phyloP scores from a whole-genome alignment of 1,284 basidiomycete species.

The Cerrena zonata region DNA sequence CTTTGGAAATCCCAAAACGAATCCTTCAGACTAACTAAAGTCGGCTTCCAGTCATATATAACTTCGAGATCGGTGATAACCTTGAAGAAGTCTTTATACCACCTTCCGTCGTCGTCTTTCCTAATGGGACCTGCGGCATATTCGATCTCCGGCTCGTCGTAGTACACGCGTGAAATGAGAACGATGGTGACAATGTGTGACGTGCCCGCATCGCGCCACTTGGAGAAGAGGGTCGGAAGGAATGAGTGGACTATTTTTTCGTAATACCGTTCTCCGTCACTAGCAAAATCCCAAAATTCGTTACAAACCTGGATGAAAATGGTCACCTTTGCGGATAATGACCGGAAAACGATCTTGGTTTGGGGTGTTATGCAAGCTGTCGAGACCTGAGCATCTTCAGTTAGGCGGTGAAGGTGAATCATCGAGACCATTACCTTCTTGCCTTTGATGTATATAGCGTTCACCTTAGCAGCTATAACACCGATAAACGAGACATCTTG shows the following conservation, averaged over 20 bases:
- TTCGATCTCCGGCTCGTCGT: constrained; percentile 76
- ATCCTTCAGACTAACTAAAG: constrained; percentile 81
- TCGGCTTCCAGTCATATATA: constrained; percentile 80
- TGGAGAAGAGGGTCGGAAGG: constrained; percentile 76
- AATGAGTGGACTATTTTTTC: constrained; percentile 95
- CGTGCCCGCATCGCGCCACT: constrained; percentile 78
- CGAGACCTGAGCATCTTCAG: constrained; percentile 66
- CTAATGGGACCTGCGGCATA: constrained; percentile 73
- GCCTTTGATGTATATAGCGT: constrained; percentile 65
- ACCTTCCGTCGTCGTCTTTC: constrained; percentile 65
- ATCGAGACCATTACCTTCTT: constrained; percentile 51
- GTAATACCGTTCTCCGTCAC: constrained; percentile 91
- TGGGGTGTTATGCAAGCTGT: constrained; percentile 77
- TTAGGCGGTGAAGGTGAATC: no score
- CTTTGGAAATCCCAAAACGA: constrained; percentile 84
- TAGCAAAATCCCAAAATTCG: constrained; percentile 96
- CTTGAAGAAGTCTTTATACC: constrained; percentile 96
- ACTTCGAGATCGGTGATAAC: constrained; percentile 91
- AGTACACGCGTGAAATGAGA: constrained; percentile 90
- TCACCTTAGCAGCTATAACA: constrained; percentile 73
- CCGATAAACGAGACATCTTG: constrained; percentile 76
- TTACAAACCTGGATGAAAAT: constrained; percentile 94
- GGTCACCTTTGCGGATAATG: constrained; percentile 83
- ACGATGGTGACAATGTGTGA: constrained; percentile 94
- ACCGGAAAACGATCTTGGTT: constrained; percentile 87